Base-by-base conservation (phyloP, 179 eudicot genomes). In the Actinidia chinensis region DNA sequence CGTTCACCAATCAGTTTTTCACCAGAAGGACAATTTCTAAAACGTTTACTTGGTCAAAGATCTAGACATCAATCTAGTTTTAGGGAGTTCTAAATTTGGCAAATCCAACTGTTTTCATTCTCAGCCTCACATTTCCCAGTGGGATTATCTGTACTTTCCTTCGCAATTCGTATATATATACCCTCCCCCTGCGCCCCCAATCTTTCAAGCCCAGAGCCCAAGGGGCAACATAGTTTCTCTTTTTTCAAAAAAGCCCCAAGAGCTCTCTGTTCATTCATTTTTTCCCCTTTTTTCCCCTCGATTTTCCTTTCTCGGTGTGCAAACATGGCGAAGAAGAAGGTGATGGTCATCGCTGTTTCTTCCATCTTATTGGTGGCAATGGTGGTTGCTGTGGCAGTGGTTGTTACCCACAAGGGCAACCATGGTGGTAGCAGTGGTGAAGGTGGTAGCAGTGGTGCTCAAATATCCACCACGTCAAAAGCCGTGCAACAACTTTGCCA, bases 351-450 rank as follows among this genome's bases (percentile, higher is more conserved):
- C 50, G 78, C 55, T 40, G 6, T 85, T 54, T 84, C 86, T 1
- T 69, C 84, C 42, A 42, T 88, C 5, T 47, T 88, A 12, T 75
- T 85, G 15, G 84, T 85, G 20, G 79, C 78, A 1, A 70, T 85
- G 13, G 77, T 86, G 11, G 82, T 82, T 22, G 83, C 71, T 0
- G 83, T 75, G 25, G 71, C 76, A 1, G 80, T 72, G 0, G 33
- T 17, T 8, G 65, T 74, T 51, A 50, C 48, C 79, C 59, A 40
- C 42, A 73, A 74, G 50, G 43, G 5, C 48, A 2, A 8, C 28
- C 0, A 36, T 0, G 42, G 17, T 22, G 63, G 18, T 13, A 66
- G 25, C 40, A 55, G 18, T n/a, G 70, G 25, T 61, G 58, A 55
- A 56, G 22, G 71, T 25, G 60, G 78, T 36, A 25, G 74, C 25